These are phyloP conservation scores for Flaveria ramosissima DNA, from an alignment of 129 eudicot genomes.

Conservation along the genomic window DNA sequence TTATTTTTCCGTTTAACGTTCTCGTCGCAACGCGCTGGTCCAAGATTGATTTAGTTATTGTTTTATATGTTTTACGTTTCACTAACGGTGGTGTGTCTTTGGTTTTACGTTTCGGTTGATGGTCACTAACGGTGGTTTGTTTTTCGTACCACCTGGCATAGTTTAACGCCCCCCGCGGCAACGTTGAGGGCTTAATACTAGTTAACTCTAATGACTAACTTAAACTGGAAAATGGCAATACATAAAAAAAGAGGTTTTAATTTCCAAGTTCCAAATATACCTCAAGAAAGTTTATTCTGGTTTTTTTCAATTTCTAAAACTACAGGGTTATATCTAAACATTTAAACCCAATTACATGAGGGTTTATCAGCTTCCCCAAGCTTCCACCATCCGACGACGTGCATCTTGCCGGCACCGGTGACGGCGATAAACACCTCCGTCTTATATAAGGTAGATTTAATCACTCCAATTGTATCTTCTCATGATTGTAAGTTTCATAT, in stretches of 20 bases:
- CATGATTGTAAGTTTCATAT: neutral
- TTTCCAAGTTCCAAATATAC: neutral
- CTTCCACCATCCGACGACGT: neutral
- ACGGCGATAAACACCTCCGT: neutral
- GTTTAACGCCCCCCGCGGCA: too few species aligned
- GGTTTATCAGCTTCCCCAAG: neutral
- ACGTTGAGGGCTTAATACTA: too few species aligned
- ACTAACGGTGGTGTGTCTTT: too few species aligned
- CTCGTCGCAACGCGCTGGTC: too few species aligned
- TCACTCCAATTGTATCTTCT: neutral
- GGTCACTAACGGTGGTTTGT: too few species aligned
- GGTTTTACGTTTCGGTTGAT: too few species aligned
- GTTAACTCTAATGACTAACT: too few species aligned
- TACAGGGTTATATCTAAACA: conserved; percentile 2
- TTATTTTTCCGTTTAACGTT: too few species aligned
- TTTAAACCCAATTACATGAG: conserved; percentile 1
- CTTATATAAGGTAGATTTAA: neutral
- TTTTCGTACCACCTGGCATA: too few species aligned
- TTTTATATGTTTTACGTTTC: too few species aligned
- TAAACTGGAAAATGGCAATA: neutral
- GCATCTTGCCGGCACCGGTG: neutral
- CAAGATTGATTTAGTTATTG: too few species aligned
- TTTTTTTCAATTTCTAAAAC: neutral
- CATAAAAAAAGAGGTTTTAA: neutral
- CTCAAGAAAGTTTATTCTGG: neutral